Percentiles rank a stretch among this genome's conserved stretches.
Evolutionary conservation across 2,329 filamentous ascomycete genomes (phyloP).

Genomic region (Epichloe sp.): DNA sequence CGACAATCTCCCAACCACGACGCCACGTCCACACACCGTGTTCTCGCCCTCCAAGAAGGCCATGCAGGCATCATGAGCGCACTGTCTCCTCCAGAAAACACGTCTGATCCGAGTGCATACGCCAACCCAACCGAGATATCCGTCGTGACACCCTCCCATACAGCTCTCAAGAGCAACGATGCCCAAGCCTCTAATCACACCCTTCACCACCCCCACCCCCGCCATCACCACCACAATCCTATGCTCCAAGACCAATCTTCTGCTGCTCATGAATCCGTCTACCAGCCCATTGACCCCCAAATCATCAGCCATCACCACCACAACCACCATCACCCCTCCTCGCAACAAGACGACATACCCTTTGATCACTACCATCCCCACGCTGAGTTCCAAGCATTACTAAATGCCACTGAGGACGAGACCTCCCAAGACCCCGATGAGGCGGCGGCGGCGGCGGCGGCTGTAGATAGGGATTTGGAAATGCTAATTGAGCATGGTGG

Average conservation of each 20-base stretch:
- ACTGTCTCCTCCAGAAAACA: conserved; percentile 14
- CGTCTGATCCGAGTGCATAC: conserved; percentile 25
- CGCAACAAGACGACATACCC: conserved; percentile 15
- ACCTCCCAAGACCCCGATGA: conserved; percentile 10
- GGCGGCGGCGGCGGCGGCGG: conserved; percentile 18
- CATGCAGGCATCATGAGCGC: conserved; percentile 15
- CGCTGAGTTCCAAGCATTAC: conserved; percentile 39
- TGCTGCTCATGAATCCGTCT: conserved; percentile 15
- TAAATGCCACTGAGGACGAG: conserved; percentile 33
- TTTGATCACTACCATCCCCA: conserved; percentile 31
- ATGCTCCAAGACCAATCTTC: conserved; percentile 19
- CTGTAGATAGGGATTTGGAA: conserved; percentile 36
- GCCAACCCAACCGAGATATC: conserved; percentile 37
- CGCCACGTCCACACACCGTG: conserved; percentile 10
- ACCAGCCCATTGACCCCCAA: conserved; percentile 47
- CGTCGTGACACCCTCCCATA: conserved; percentile 14
- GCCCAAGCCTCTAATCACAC: neutral
- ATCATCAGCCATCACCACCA: conserved; percentile 33
- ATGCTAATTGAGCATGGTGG: conserved; percentile 37
- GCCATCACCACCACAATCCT: conserved; percentile 19
- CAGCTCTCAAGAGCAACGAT: neutral
- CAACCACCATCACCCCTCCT: conserved; percentile 14
- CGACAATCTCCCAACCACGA: conserved; percentile 4
- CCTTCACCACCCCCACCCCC: conserved; percentile 8
- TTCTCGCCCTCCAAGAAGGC: conserved; percentile 19